Evolutionary conservation across 1,284 basidiomycete genomes (phyloP).

Genomic region (Xerocomus nothofagi): DNA sequence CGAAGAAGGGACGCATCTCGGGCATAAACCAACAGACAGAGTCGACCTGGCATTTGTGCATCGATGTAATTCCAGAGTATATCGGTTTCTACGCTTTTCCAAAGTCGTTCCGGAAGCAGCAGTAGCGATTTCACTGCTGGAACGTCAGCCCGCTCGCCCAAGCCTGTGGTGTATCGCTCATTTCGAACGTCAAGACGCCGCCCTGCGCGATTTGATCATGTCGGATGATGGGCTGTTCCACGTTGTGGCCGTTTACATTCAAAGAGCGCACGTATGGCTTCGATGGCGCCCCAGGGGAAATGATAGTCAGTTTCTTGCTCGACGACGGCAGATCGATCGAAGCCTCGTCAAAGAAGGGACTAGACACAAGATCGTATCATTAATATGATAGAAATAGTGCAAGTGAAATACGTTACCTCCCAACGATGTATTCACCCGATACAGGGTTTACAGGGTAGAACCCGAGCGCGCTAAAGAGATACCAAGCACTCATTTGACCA

Average conservation of each 20-base stretch:
- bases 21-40: no score
- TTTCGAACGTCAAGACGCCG: conserved; percentile 61
- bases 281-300: conserved; percentile 51
- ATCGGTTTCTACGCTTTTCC: not conserved
- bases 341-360: conserved; percentile 60
- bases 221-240: conserved; percentile 48
- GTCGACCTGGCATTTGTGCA: no score
- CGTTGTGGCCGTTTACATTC: conserved; percentile 48
- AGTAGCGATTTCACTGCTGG: not conserved
- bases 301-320: conserved; percentile 45
- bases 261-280: conserved; percentile 62
- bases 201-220: conserved; percentile 60
- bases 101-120: not conserved
- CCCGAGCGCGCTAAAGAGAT: conserved; percentile 77
- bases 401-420: conserved; percentile 48
- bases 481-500: conserved; percentile 89
- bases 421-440: conserved; percentile 70
- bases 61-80: not conserved
- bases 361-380: conserved; percentile 12
- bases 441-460: conserved; percentile 88
- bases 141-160: conserved; percentile 36
- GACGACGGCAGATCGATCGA: conserved; percentile 55
- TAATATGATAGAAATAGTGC: not conserved
- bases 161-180: conserved; percentile 51
- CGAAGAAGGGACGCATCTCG: no score